These are phyloP conservation scores for Helichrysum umbraculigerum DNA, from an alignment of 129 eudicot species.

Conservation along the genomic window DNA sequence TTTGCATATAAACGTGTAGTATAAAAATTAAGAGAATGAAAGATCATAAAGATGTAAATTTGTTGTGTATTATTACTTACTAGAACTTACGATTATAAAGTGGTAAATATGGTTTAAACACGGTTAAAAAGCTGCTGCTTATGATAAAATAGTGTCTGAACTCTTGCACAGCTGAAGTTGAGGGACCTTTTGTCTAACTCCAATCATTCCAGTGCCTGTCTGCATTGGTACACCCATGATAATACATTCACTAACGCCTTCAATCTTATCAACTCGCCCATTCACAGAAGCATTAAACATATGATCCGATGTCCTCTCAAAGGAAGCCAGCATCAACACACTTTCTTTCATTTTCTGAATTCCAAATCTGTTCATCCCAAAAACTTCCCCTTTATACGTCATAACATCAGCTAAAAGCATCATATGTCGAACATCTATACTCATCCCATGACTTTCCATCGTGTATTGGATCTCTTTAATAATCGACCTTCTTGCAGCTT, in stretches of 20 bases:
- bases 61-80: too few species aligned
- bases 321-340: slow-evolving; percentile 85
- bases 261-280: slow-evolving; percentile 81
- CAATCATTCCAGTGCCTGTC: slow-evolving; percentile 80
- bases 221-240: slow-evolving; percentile 94
- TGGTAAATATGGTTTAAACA: too few species aligned
- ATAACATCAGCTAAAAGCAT: slow-evolving; percentile 93
- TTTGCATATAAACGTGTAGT: too few species aligned
- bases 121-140: too few species aligned
- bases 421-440: slow-evolving; percentile 88
- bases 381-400: slow-evolving; percentile 90
- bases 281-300: slow-evolving; percentile 83
- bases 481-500: slow-evolving; percentile 76
- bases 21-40: too few species aligned
- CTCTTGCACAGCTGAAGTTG: too few species aligned
- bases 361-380: slow-evolving; percentile 82
- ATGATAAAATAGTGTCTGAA: too few species aligned
- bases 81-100: too few species aligned
- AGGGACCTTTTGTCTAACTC: slow-evolving; percentile 40
- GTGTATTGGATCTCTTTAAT: slow-evolving; percentile 70
- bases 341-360: slow-evolving; percentile 89
- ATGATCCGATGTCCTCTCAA: slow-evolving; percentile 86
- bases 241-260: slow-evolving; percentile 92
- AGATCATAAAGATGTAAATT: too few species aligned
- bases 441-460: slow-evolving; percentile 77